Base-by-base conservation (phyloP, 2,329 filamentous ascomycete species). In the Calonectria pseudoturangicola region DNA sequence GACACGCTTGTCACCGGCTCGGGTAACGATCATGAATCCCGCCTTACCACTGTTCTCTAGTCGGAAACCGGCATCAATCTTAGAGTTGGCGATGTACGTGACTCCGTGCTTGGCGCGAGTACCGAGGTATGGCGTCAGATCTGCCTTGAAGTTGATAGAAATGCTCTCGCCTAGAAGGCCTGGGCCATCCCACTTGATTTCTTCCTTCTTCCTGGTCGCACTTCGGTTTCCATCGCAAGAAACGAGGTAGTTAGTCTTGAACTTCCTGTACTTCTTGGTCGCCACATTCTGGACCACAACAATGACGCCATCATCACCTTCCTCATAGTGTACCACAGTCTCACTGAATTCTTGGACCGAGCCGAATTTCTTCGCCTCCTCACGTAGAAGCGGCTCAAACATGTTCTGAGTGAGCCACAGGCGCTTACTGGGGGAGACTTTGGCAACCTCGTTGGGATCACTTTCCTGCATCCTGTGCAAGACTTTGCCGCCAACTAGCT, bases 381-480 rank as follows among this genome's bases (percentile, higher is more conserved):
- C 50, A 30, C 68, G 62, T 2, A 70, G 50, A 3, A 70, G 63
- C 2, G 68, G 62, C 15, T 70, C 68, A 43, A 70, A 70, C 62
- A 70, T 70, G 12, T 65, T 54, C 10, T 70, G 68, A 3, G 68
- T 66, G 16, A 70, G 39, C 68, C 68, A 70, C 2, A 70, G 36
- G 13, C 68, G 63, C 21, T 65, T 45, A 2, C 60, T 66, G 5
- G 68, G 68, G 0, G 62, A 56, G 8, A 70, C 41, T 12, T 62
- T 50, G 3, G 62, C 62, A 48, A 65, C 62, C 43, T 65, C 28
- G 10, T 48, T 36, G 12, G 62, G 62, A 12, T 65, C 62, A 25
- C 62, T 65, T n/a, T 65, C 43, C 13, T 65, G 62, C 62, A 65
- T 48, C 33, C 33, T 58, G 33, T 58, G 54, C 33, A 58, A 15